Evolutionary conservation across 2,329 filamentous ascomycete genomes (phyloP), one percentile per base, ranked within the genome.

Genomic region (Ceratocystis harringtonii): DNA sequence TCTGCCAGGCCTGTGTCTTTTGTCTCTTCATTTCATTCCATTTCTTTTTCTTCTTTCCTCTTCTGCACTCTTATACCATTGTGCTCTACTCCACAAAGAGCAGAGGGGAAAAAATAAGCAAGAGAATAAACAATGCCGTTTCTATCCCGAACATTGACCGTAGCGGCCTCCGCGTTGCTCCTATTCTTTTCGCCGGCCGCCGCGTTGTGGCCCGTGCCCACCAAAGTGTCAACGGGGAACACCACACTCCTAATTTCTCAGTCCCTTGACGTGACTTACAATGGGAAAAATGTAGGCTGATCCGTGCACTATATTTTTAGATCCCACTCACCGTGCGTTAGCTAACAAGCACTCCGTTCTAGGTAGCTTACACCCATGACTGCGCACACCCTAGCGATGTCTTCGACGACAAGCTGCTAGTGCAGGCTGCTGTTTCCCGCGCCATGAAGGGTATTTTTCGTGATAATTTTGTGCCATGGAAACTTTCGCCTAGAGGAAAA

Each of bases 391-490:
- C 71, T 32, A 67, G 72, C 25, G 74, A 76, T 15, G 65, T 74
- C 63, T 76, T 80, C 68, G 76, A 71, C 70, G 82, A 80, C 75
- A 76, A 77, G 70, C 75, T 80, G 19, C 78, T 86, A 30, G 80
- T 86, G 62, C 76, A 79, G 69, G 79, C 76, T 30, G 84, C 77
- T 36, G 75, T 86, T 22, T 78, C 79, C n/a, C 81, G 87, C 60
- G 79, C 86, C 8, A 76, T 85, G 69, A 74, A 79, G 28, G 82
- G 80, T 66, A 83, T 92, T 65, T 88, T 91, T 74, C 75, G 81
- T 30, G 77, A 86, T 67, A 84, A 82, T 70, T 84, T 92, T 68
- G 81, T 90, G 17, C 89, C 90, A 0, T 94, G 89, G 89, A 90
- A 86, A 76, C 82, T 94, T 65, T 81, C 87, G 68, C 79, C 81